Base-by-base conservation (phyloP, 805 yeast species). In the Lipomyces oligophaga region DNA sequence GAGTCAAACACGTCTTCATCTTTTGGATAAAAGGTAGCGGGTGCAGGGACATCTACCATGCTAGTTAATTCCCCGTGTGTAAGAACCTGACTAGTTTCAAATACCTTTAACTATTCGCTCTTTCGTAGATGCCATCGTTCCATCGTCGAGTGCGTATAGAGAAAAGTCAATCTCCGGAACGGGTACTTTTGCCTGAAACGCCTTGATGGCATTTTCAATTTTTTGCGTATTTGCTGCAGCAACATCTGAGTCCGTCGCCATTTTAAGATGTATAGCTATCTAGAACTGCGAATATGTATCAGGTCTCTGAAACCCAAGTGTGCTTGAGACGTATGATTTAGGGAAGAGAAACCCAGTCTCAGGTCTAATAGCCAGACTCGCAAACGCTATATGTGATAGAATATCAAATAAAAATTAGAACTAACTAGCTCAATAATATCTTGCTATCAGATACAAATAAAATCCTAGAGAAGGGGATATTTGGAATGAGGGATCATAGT, bases 1-100 rank as follows among this genome's bases (percentile, higher is more conserved):
- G 74, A 72, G 33, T 63, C 63, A 58, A 87, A 90, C 15, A 90
- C 70, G 61, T 85, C 79, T 3, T 68, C 74, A 61, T 89, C 86
- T 0, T 74, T 64, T 0, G 96, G 96, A 15, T 70, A 70, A 37
- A 67, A 65, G 6, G 78, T 66, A 1, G 84, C 83, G 0, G 95
- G 88, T 1, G 88, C 80, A 0, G 74, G 69, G 3, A 88, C 89
- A 18, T 68, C 64, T 47, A 57, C 10, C 33, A 8, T 20, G 15
- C 16, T n/a, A 25, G 7, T 8, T 16, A 24, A 7, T 8, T 2
- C 27, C 3, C 28, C 11, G 11, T 11, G 7, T 8, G 27, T 15
- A 35, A 11, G 6, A 24, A 38, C 22, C 13, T 7, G 6, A 7
- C 16, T 11, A 25, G 18, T 6, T 8, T 10, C 32, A 27, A 31